Evolutionary conservation across 2,329 filamentous ascomycete genomes (phyloP).

Genomic region (Penicillium sp.): DNA sequence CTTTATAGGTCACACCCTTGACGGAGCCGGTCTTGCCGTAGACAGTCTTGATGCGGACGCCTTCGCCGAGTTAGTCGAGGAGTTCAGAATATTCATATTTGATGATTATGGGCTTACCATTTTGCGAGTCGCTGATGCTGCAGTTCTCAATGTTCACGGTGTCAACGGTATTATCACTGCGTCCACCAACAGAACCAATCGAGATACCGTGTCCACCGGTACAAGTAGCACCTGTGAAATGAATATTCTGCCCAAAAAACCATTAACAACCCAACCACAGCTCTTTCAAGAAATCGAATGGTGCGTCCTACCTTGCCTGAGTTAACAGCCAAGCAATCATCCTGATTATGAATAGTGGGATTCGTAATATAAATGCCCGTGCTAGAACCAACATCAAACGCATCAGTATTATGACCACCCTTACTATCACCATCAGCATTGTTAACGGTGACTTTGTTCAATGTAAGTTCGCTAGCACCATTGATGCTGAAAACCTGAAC

Average conservation of each 20-base stretch:
- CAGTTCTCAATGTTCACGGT: slow-evolving; percentile 58
- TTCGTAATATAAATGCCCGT: slow-evolving; percentile 10
- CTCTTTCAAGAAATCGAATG: no score
- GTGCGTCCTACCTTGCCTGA: slow-evolving; percentile 11
- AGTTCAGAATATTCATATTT: no score
- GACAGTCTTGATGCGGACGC: slow-evolving; percentile 63
- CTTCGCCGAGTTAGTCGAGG: slow-evolving; percentile 49
- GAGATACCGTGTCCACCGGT: slow-evolving; percentile 61
- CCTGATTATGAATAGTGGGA: slow-evolving; percentile 17
- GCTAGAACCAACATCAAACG: slow-evolving; percentile 14
- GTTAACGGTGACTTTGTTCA: slow-evolving; percentile 60
- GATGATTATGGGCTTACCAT: no score
- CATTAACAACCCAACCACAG: no score
- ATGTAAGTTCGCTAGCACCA: slow-evolving; percentile 53
- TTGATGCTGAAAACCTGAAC: slow-evolving; percentile 41
- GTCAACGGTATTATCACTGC: slow-evolving; percentile 58
- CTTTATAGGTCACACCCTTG: slow-evolving; percentile 56
- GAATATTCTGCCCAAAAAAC: slow-evolving; percentile 46
- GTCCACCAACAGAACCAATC: slow-evolving; percentile 64
- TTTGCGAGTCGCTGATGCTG: slow-evolving; percentile 27
- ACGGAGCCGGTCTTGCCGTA: slow-evolving; percentile 58
- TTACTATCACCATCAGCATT: slow-evolving; percentile 57
- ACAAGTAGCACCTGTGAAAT: slow-evolving; percentile 51
- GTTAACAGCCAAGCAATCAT: slow-evolving; percentile 17
- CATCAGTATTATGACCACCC: slow-evolving; percentile 18